Evolutionary conservation across 495 filamentous ascomycete species (phyloP).

Genomic region (Penicillium antarcticum): DNA sequence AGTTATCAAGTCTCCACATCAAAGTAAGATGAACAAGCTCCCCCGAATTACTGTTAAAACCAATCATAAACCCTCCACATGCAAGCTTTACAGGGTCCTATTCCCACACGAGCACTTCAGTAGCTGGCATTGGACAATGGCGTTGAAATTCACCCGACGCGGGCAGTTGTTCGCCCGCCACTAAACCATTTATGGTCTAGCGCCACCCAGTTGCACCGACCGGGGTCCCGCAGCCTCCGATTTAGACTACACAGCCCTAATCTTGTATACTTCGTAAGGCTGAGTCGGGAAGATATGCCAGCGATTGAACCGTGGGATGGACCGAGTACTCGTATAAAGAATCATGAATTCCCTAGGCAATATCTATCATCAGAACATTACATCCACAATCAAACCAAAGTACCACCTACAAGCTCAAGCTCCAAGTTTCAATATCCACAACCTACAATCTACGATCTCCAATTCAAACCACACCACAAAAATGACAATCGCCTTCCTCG

Average conservation of each 20-base stretch:
- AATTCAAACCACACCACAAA: neutral
- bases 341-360: neutral
- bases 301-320: neutral
- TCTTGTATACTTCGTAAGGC: neutral
- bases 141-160: neutral
- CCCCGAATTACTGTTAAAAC: too few relatives aligned
- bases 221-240: too few relatives aligned
- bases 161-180: neutral
- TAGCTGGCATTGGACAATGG: too few relatives aligned
- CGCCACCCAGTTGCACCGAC: too few relatives aligned
- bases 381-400: neutral
- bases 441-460: too few relatives aligned
- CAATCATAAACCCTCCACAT: too few relatives aligned
- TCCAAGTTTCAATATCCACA: neutral
- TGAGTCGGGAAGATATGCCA: neutral
- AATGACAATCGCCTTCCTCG: conserved; percentile 39
- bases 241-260: neutral
- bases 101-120: too few relatives aligned
- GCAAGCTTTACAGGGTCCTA: too few relatives aligned
- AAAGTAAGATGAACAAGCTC: too few relatives aligned
- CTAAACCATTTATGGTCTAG: neutral
- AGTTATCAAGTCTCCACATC: too few relatives aligned
- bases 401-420: too few relatives aligned
- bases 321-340: neutral
- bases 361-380: neutral